These are phyloP conservation scores for Otatea glauca DNA, from an alignment of 176 grass and related monocot genomes.

Conservation along the genomic window DNA sequence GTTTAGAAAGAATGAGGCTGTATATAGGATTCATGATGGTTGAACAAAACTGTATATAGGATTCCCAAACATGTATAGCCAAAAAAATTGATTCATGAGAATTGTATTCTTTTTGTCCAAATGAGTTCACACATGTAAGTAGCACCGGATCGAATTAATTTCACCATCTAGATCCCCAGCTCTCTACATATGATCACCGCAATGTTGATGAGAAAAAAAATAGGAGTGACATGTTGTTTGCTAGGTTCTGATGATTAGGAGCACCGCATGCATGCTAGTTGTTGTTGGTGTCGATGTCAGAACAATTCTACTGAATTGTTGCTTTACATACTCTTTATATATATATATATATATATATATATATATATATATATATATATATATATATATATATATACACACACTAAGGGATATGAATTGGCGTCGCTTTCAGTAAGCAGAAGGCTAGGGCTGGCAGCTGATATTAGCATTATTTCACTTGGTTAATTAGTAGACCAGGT, in stretches of 20 bases:
- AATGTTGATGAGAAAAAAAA: neutral
- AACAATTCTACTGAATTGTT: conserved; percentile 38
- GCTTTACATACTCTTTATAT: conserved; percentile 9
- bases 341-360: neutral
- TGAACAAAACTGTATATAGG: too few species aligned
- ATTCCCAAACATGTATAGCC: too few species aligned
- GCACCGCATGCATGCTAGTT: neutral
- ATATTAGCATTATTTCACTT: neutral
- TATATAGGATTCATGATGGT: too few species aligned
- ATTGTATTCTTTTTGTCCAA: too few species aligned
- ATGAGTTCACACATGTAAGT: neutral
- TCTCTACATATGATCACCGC: neutral
- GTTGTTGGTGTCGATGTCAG: conserved; percentile 22
- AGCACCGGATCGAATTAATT: neutral
- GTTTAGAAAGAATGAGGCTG: too few species aligned
- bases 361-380: too few species aligned
- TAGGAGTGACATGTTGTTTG: neutral
- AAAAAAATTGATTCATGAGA: too few species aligned
- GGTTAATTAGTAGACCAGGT: neutral
- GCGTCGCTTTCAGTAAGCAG: conserved; percentile 9
- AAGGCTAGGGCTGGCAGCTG: neutral
- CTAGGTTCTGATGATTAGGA: conserved; percentile 27
- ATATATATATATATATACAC: too few species aligned
- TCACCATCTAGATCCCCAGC: neutral
- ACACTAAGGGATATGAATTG: conserved; percentile 33